These are phyloP conservation scores for Geosmithia putterillii DNA, from an alignment of 2,329 filamentous ascomycete species.

Conservation along the genomic window DNA sequence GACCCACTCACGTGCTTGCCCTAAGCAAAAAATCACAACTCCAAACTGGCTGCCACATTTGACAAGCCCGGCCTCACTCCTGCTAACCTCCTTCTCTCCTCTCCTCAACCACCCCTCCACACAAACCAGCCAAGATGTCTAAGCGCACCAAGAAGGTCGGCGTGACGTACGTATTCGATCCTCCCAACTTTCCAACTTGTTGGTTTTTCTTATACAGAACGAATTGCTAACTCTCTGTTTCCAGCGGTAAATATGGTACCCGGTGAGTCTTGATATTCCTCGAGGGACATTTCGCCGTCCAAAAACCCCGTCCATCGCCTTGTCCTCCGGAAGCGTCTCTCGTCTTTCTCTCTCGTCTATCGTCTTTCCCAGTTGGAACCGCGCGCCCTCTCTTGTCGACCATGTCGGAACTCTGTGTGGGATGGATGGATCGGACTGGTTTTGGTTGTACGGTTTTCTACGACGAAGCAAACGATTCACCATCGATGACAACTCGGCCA, in stretches of 20 bases:
- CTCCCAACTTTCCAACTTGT: not conserved
- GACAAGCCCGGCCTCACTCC: constrained; percentile 12
- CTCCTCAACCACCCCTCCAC: constrained; percentile 19
- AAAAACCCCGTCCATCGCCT: not conserved
- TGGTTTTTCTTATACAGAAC: not conserved
- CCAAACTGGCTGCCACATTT: constrained; percentile 19
- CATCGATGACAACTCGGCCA: not conserved
- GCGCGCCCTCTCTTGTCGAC: too few species aligned
- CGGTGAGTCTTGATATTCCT: constrained; percentile 46
- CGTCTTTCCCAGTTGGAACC: not conserved
- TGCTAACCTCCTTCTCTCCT: constrained; percentile 5
- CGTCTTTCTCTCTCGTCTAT: not conserved
- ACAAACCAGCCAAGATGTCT: constrained; percentile 61
- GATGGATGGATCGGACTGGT: too few species aligned
- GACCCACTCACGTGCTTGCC: constrained; percentile 24
- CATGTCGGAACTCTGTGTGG: too few species aligned
- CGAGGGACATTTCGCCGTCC: not conserved
- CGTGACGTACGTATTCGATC: constrained; percentile 51
- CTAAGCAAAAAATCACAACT: constrained; percentile 27
- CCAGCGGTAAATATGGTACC: constrained; percentile 79
- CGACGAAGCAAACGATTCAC: not conserved
- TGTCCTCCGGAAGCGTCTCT: not conserved
- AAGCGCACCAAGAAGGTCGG: constrained; percentile 97
- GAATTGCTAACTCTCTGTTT: constrained; percentile 15
- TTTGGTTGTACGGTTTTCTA: too few species aligned